Percentiles rank a stretch among this genome's conserved stretches.
Evolutionary conservation across 345 rosid species (phyloP).

Genomic region (Barbarea vulgaris): DNA sequence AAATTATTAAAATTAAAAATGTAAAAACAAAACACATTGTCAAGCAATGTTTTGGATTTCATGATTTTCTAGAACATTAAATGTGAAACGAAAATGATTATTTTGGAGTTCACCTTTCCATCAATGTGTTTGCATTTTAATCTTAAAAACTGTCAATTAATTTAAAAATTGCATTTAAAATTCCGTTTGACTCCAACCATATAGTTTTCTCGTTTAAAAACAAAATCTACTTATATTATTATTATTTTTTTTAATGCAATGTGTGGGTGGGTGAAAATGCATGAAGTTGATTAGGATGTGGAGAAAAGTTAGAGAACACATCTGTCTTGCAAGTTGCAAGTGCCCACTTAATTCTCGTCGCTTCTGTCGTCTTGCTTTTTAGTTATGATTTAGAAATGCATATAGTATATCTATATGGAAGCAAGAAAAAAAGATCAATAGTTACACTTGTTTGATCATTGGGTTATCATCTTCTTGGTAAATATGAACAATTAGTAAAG

Average conservation of each 20-base stretch:
- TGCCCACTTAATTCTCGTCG: constrained; percentile 13
- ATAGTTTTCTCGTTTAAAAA: background rate
- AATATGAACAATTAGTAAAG: too few relatives aligned
- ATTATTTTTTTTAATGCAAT: background rate
- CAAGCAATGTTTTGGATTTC: background rate
- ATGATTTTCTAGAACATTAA: background rate
- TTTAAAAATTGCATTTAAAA: background rate
- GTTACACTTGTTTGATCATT: background rate
- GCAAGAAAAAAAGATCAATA: background rate
- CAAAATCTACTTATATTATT: background rate
- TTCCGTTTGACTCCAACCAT: background rate
- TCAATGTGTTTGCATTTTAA: background rate
- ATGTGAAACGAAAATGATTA: background rate
- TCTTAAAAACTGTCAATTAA: background rate
- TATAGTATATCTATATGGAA: too few relatives aligned
- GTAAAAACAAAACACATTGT: background rate
- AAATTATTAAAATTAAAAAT: background rate
- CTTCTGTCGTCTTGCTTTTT: background rate
- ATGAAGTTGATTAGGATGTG: background rate
- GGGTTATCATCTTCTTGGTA: background rate
- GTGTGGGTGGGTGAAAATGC: background rate
- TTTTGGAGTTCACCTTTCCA: background rate
- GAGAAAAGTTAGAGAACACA: constrained; percentile 20
- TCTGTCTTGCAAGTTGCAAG: background rate
- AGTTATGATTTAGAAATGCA: too few relatives aligned